Conservation (phyloP, 257 asterid species). For the Solanum arcanum region DNA sequence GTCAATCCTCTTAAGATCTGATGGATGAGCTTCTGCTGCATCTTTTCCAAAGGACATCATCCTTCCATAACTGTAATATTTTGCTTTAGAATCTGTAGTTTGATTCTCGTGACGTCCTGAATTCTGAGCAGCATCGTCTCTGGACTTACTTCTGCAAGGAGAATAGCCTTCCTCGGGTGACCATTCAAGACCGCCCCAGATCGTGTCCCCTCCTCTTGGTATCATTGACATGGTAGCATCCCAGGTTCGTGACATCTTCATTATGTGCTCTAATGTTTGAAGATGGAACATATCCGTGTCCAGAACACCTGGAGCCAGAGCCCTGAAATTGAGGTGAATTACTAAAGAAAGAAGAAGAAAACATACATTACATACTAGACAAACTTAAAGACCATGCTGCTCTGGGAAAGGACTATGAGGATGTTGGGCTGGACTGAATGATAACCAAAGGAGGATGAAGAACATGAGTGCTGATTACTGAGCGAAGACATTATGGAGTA, state of each 20-base stretch:
- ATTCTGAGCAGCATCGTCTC: conserved; percentile 16
- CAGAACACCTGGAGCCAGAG: conserved; percentile 65
- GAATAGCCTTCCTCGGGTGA: conserved; percentile 65
- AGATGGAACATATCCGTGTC: conserved; percentile 60
- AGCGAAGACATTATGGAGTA: background rate
- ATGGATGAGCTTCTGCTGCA: conserved; percentile 37
- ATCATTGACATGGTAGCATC: conserved; percentile 94
- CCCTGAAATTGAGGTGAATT: conserved; percentile 29
- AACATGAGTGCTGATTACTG: background rate
- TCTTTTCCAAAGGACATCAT: conserved; percentile 74
- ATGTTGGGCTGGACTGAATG: background rate
- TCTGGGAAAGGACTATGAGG: background rate
- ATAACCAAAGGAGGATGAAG: background rate
- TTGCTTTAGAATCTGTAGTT: conserved; percentile 14
- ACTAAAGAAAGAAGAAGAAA: background rate
- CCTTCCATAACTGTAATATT: conserved; percentile 48
- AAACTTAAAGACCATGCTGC: background rate
- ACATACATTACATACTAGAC: background rate
- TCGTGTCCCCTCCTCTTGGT: conserved; percentile 87
- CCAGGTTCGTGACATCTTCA: conserved; percentile 97
- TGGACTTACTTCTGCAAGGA: conserved; percentile 36
- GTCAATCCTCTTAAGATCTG: conserved; percentile 61
- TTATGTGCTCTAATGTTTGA: conserved; percentile 73
- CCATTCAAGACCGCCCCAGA: conserved; percentile 96
- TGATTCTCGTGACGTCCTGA: conserved; percentile 19